A percentile compares a stretch with the other conserved stretches of the same genome.
phyloP scores from a whole-genome alignment of 305 asterid species.

The Lippia alba region DNA sequence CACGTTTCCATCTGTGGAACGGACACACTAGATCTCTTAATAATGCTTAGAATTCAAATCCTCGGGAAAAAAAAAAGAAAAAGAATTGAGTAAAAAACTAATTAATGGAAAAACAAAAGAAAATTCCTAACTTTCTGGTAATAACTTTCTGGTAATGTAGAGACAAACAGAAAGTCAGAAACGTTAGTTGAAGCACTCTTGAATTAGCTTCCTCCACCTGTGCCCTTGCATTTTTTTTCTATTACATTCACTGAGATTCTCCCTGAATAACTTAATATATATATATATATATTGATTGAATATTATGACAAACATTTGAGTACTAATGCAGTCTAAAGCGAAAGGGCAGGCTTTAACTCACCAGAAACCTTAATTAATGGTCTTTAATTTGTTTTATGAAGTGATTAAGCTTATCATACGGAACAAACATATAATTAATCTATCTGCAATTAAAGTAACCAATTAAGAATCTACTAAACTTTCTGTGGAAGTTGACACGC shows the following conservation, averaged over 20 bases:
- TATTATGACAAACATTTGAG: background rate
- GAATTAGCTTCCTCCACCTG: slow-evolving; percentile 34
- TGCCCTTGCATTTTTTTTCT: slow-evolving; percentile 13
- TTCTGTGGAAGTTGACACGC: slow-evolving; percentile 24
- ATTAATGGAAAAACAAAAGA: background rate
- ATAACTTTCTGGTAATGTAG: slow-evolving; percentile 38
- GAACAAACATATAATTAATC: slow-evolving; percentile 27
- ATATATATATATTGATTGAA: background rate
- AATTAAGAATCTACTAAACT: background rate
- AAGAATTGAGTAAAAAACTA: too few relatives aligned
- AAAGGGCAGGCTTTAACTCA: slow-evolving; percentile 10
- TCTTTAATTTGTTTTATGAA: slow-evolving; percentile 20
- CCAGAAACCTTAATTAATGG: slow-evolving; percentile 30
- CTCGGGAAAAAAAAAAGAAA: too few relatives aligned
- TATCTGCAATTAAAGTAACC: slow-evolving; percentile 14
- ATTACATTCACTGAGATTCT: slow-evolving; percentile 31
- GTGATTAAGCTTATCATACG: slow-evolving; percentile 31
- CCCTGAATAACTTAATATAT: background rate
- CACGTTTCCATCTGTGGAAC: background rate
- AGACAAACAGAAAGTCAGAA: slow-evolving; percentile 29
- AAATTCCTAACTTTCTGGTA: slow-evolving; percentile 19
- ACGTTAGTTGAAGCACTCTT: slow-evolving; percentile 22
- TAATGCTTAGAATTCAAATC: too few relatives aligned
- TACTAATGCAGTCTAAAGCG: slow-evolving; percentile 33
- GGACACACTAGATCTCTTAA: too few relatives aligned